phyloP scores from a whole-genome alignment of 805 yeast genomes.

The Metschnikowia arizonensis region DNA sequence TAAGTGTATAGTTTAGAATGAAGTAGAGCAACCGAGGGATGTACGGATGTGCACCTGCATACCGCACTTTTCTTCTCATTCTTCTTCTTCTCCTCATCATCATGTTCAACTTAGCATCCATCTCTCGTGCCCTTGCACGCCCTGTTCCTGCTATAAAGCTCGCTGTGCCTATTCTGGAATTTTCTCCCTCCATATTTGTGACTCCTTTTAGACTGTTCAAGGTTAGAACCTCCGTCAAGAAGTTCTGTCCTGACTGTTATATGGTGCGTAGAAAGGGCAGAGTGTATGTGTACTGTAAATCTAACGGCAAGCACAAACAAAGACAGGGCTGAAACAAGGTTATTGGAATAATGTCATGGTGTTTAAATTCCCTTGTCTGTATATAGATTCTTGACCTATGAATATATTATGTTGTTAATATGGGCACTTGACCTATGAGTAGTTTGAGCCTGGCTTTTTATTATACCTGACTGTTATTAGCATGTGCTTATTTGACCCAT shows the following conservation, averaged over 20 bases:
- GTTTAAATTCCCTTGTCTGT: no score
- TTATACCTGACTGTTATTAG: no score
- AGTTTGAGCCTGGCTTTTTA: no score
- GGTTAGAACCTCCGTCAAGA: constrained; percentile 88
- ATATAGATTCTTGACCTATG: no score
- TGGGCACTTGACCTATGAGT: no score
- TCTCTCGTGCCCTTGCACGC: constrained; percentile 15
- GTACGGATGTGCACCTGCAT: no score
- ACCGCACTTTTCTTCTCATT: not conserved
- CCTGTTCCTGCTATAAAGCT: constrained; percentile 7
- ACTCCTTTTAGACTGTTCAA: constrained; percentile 62
- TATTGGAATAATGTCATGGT: no score
- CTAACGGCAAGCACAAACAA: constrained; percentile 60
- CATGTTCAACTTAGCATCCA: constrained; percentile 17
- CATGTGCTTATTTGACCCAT: no score
- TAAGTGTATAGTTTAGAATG: not conserved
- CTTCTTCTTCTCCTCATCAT: not conserved
- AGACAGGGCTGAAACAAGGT: constrained; percentile 22
- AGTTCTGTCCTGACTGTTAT: constrained; percentile 84
- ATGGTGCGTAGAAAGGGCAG: constrained; percentile 94
- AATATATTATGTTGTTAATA: no score
- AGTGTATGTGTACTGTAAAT: constrained; percentile 88
- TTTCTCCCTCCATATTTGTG: constrained; percentile 11
- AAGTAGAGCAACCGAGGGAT: no score
- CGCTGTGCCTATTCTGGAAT: constrained; percentile 4